Evolutionary conservation across 2,329 filamentous ascomycete species (phyloP), one percentile per base, ranked within the genome.

Genomic region (Truncatella angustata): DNA sequence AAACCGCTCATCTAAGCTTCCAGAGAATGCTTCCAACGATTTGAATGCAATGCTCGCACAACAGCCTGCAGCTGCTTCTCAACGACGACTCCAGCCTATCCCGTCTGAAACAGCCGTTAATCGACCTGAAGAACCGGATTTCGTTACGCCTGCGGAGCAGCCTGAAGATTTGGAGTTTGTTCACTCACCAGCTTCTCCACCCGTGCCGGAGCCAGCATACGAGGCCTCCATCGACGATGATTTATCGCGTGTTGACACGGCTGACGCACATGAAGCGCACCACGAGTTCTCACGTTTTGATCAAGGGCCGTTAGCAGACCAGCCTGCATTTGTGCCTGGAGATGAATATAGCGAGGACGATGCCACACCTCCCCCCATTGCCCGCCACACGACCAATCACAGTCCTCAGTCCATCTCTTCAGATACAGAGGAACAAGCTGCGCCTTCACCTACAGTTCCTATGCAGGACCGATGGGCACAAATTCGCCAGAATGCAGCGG

Each of bases 401-500:
- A 9, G 10, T 5, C 23, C 46, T 10, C 12, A n/a, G n/a, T n/a
- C 20, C n/a, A 21, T 32, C 12, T 43, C 53, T 30, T 53, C 43
- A 23, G 55, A 52, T 54, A 50, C 55, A 20, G 59, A 66, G n/a
- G 60, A 67, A 42, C 58, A 63, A 30, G 62, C 65, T 26, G 57
- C 68, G 24, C 64, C 69, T 23, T 62, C 66, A 3, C 63, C 66
- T 20, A 50, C 59, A 1, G 57, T 68, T 6, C 74, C 76, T 4
- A 73, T 74, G 28, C 79, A 88, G 58, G 92, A 97, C 66, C 86
- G 93, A 50, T 99, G 94, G 94, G 93, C 93, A 1, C 91, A 96
- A 70, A 97, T 97, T 60, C 85, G 92, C 59, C 93, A 92, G 78
- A 97, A 97, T 63, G 94, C 94, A 10, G 91, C 91, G 3, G 88